A percentile compares a stretch with the other conserved stretches of the same genome.
Evolutionary conservation across 1,284 basidiomycete genomes (phyloP).

Genomic region (Cutaneotrichosporon curvatum): DNA sequence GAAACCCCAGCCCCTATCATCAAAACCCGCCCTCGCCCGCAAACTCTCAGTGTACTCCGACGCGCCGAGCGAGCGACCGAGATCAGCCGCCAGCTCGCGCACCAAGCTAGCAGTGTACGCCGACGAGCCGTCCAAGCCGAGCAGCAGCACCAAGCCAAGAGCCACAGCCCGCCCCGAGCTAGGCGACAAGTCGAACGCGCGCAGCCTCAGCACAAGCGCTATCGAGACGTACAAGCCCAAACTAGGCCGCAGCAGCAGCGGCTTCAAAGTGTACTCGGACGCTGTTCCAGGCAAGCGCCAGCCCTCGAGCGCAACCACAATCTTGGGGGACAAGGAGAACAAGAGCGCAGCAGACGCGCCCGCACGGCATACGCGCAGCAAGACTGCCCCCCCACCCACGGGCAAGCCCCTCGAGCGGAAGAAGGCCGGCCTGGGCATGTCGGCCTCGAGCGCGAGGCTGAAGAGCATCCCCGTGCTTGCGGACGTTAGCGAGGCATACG

Average conservation of each 20-base stretch:
- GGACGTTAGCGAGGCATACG: conserved; percentile 42
- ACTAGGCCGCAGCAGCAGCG: neutral
- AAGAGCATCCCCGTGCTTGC: conserved; percentile 11
- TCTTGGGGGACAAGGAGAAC: conserved; percentile 30
- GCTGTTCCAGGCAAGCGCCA: neutral
- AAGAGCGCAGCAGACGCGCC: conserved; percentile 16
- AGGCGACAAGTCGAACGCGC: neutral
- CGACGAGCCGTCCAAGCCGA: too few species aligned
- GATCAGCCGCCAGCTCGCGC: too few species aligned
- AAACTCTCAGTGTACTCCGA: too few species aligned
- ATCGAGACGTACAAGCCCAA: neutral
- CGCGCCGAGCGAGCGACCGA: too few species aligned
- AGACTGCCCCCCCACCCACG: neutral
- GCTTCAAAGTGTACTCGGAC: conserved; percentile 8
- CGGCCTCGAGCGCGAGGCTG: neutral
- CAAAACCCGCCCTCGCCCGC: too few species aligned
- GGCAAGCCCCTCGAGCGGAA: neutral
- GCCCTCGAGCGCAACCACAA: neutral
- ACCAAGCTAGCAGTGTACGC: too few species aligned
- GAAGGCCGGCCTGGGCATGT: neutral
- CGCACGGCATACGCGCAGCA: conserved; percentile 17
- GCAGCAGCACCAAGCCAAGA: too few species aligned
- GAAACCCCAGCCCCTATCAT: too few species aligned
- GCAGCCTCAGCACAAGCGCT: neutral
- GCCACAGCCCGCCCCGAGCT: neutral